Evolutionary conservation across 1,284 basidiomycete species (phyloP).

Genomic region (Irpex lacteus): DNA sequence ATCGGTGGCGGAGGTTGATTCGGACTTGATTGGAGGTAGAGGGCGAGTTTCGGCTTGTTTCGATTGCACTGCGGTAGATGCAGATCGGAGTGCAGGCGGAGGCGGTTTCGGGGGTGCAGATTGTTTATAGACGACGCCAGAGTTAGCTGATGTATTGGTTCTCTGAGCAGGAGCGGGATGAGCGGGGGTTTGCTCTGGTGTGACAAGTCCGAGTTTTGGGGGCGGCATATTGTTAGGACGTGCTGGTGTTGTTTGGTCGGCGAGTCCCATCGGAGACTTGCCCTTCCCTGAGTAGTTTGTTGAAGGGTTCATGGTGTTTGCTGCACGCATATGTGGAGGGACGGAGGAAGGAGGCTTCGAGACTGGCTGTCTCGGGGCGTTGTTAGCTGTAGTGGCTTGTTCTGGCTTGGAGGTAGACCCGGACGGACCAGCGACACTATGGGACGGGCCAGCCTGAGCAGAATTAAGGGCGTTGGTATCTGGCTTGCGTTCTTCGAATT

Average conservation of each 20-base stretch:
- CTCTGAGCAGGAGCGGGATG: not conserved
- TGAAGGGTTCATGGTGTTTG: conserved; percentile 8
- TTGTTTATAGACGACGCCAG: conserved; percentile 1
- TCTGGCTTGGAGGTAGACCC: conserved; percentile 11
- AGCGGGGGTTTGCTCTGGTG: conserved; percentile 14
- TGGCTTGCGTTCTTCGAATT: conserved; percentile 52
- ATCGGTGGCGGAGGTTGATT: conserved; percentile 2
- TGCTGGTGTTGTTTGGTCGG: conserved; percentile 7
- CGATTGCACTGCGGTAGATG: not conserved
- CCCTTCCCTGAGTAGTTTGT: conserved; percentile 20
- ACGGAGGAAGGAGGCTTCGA: conserved; percentile 12
- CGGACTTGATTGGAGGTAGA: conserved; percentile 2
- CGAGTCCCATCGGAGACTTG: conserved; percentile 9
- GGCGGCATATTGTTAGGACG: conserved; percentile 3
- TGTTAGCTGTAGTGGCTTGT: not conserved
- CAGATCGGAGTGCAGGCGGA: not conserved
- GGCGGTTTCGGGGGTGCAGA: not conserved
- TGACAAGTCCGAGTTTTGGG: conserved; percentile 3
- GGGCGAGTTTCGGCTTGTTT: conserved; percentile 5
- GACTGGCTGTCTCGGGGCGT: not conserved
- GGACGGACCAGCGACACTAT: conserved; percentile 13
- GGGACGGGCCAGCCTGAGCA: conserved; percentile 1
- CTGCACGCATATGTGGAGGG: conserved; percentile 22
- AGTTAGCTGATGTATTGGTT: not conserved
- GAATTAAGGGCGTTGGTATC: conserved; percentile 12